Evolutionary conservation across 2,329 filamentous ascomycete genomes (phyloP), one percentile per base, ranked within the genome.

Genomic region (Trichothecium roseum): DNA sequence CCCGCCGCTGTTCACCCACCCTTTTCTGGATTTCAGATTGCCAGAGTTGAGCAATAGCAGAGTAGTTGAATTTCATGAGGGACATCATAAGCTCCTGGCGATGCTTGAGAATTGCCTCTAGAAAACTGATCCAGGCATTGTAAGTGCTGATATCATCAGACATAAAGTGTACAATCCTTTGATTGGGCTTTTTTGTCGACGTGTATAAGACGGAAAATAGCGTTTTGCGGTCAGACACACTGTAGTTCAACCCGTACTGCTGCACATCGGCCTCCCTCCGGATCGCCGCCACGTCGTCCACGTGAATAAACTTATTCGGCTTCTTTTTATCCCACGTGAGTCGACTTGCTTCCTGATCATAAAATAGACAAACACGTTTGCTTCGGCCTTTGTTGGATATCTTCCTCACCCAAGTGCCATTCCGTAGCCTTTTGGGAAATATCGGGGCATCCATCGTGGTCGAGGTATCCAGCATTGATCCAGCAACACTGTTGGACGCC

Each of bases 221-320:
- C 48, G 88, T 81, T 28, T 78, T 72, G 5, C 74, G 64, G 35
- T 80, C 72, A 1, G 79, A 63, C 16, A 91, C 64, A 28, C 78
- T 75, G 51, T 83, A 84, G 55, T 95, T 88, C 48, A 89, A 78
- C 29, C 85, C 81, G 54, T 94, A 94, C 53, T 94, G 89, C 38
- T 84, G 78, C 14, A 89, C 85, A 53, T 96, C 85, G 10, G 74
- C 73, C 14, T 85, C 87, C 24, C 80, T 77, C 42, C 88, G 79
- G 32, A 96, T 87, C 51, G 94, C 87, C 50, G 84, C 82, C 49
- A 98, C 89, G 54, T 96, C 87, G 50, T 98, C 91, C 42, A 98
- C 84, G 56, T 94, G 93, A 44, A 98, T 82, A 36, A 77, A 78
- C 55, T 95, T 96, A 17, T 78, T 74, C 1, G 83, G 79, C 26